Conservation (phyloP, 352 stramenopile species). For the Globisporangium okanoganense region DNA sequence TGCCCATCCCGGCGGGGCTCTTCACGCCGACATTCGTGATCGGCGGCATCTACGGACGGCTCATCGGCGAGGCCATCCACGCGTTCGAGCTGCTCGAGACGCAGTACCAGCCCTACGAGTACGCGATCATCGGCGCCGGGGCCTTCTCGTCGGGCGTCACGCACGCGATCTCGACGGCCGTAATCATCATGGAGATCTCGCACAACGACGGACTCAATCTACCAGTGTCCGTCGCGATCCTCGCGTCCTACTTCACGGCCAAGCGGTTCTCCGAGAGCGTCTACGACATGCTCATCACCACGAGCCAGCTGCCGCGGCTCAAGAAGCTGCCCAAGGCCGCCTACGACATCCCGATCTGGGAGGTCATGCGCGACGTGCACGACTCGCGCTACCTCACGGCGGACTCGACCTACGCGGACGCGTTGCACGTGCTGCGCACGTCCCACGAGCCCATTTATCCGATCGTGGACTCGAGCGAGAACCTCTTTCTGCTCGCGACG, state of each 20-base stretch:
- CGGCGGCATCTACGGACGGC: constrained; percentile 77
- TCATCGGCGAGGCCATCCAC: constrained; percentile 70
- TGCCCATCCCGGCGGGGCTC: constrained; percentile 71
- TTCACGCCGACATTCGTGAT: constrained; percentile 87
- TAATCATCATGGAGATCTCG: constrained; percentile 94
- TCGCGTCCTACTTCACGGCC: constrained; percentile 88
- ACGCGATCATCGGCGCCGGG: constrained; percentile 89
- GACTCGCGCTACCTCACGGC: constrained; percentile 60
- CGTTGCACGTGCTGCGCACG: constrained; percentile 35
- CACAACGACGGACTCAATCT: constrained; percentile 83
- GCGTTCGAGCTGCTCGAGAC: constrained; percentile 56
- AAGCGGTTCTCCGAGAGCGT: constrained; percentile 90
- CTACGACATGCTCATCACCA: constrained; percentile 89
- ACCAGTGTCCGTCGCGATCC: constrained; percentile 85
- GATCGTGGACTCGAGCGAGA: constrained; percentile 65
- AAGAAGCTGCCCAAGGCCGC: constrained; percentile 81
- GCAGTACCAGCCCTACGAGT: constrained; percentile 89
- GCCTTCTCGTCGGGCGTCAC: constrained; percentile 92
- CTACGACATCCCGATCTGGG: constrained; percentile 80
- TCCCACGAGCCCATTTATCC: constrained; percentile 68
- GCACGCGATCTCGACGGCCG: constrained; percentile 88
- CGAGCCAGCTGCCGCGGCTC: constrained; percentile 68
- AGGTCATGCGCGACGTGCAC: constrained; percentile 79
- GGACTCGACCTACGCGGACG: constrained; percentile 69
- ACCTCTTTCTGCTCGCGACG: constrained; percentile 62